These are phyloP conservation scores for Aureobasidium leucospermi DNA, from an alignment of 2,329 filamentous ascomycete species.

Conservation along the genomic window DNA sequence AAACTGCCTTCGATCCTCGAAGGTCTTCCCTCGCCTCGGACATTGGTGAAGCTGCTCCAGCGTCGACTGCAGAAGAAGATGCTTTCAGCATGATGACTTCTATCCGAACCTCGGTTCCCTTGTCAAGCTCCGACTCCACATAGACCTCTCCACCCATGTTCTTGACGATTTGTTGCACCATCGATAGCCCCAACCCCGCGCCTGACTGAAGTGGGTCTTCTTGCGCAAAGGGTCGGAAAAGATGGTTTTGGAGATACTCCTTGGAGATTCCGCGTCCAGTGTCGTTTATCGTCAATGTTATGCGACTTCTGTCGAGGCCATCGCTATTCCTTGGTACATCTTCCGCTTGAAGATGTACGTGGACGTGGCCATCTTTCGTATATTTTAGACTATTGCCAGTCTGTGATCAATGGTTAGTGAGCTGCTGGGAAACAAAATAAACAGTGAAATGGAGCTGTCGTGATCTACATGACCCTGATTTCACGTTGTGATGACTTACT, in stretches of 20 bases:
- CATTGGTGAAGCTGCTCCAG: background rate
- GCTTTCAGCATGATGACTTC: conserved; percentile 36
- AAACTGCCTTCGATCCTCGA: background rate
- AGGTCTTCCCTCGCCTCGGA: background rate
- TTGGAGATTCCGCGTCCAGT: conserved; percentile 29
- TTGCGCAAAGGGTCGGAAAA: conserved; percentile 29
- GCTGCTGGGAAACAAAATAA: no score
- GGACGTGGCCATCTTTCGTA: conserved; percentile 35
- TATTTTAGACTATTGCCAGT: conserved; percentile 45
- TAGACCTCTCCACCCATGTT: conserved; percentile 28
- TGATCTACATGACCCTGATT: no score
- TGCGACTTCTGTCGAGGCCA: background rate
- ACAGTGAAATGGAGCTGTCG: no score
- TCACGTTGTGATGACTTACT: conserved; percentile 18
- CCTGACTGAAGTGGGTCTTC: conserved; percentile 27
- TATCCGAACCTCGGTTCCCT: conserved; percentile 50
- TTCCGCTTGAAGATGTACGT: conserved; percentile 22
- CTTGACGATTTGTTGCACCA: conserved; percentile 26
- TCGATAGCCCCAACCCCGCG: conserved; percentile 29
- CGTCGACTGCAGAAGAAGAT: background rate
- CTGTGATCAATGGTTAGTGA: conserved; percentile 41
- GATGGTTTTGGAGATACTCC: conserved; percentile 23
- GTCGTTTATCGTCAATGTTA: conserved; percentile 20
- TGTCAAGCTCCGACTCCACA: conserved; percentile 44
- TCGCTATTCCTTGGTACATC: background rate